Evolutionary conservation across 495 filamentous ascomycete species (phyloP).

Genomic region (Penicillium dipodomyicola): DNA sequence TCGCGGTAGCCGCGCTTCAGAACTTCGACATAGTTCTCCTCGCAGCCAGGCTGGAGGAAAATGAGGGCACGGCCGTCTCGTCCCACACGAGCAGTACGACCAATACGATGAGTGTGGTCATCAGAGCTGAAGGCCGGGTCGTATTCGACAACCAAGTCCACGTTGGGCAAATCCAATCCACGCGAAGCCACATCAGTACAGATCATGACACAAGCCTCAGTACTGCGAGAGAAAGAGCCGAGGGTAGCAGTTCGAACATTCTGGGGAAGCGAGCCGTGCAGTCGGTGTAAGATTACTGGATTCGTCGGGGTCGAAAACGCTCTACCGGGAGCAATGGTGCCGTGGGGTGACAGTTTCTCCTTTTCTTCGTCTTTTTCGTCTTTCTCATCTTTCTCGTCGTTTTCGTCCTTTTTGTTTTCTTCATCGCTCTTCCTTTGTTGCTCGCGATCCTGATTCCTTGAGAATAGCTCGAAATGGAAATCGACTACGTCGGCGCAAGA

Average conservation of each 20-base stretch:
- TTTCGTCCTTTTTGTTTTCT: constrained; percentile 11
- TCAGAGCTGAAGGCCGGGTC: constrained; percentile 87
- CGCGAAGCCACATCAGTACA: constrained; percentile 95
- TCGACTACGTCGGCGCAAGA: constrained; percentile 96
- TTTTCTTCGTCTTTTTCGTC: constrained; percentile 23
- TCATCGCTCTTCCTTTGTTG: constrained; percentile 28
- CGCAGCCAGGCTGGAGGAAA: constrained; percentile 84
- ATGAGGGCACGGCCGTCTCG: constrained; percentile 82
- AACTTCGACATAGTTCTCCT: constrained; percentile 83
- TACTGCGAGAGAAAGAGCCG: constrained; percentile 63
- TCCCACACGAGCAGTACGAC: constrained; percentile 90
- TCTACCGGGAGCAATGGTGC: constrained; percentile 51
- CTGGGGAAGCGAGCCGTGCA: constrained; percentile 93
- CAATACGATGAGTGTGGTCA: constrained; percentile 91
- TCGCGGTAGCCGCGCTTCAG: constrained; percentile 60
- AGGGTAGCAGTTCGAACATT: constrained; percentile 81
- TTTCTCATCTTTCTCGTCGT: constrained; percentile 26
- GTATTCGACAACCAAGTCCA: constrained; percentile 92
- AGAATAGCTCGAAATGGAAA: constrained; percentile 91
- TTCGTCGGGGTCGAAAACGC: constrained; percentile 51
- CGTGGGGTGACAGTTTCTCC: constrained; percentile 35
- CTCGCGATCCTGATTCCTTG: constrained; percentile 41
- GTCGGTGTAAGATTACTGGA: constrained; percentile 70
- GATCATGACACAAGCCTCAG: constrained; percentile 71
- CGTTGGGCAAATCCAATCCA: constrained; percentile 88